Conservation (phyloP, 345 rosid genomes). For the Raphanus raphanistrum region DNA sequence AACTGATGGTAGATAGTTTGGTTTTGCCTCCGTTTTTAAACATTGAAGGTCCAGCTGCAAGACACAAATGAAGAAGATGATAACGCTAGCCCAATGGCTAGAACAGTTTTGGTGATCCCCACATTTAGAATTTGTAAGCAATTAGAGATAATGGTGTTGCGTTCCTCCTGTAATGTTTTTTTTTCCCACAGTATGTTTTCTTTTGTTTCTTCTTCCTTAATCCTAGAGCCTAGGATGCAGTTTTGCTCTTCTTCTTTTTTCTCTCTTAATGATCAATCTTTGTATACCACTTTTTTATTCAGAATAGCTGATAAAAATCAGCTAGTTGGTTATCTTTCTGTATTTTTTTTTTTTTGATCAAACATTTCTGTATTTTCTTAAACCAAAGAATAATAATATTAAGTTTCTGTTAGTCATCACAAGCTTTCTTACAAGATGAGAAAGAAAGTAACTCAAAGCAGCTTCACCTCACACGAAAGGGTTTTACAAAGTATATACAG, state of each 20-base stretch:
- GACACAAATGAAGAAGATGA: slow-evolving; percentile 27
- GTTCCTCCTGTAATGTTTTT: slow-evolving; percentile 26
- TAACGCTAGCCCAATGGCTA: slow-evolving; percentile 34
- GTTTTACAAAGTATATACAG: slow-evolving; percentile 29
- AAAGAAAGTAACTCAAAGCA: slow-evolving; percentile 20
- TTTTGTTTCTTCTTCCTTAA: slow-evolving; percentile 26
- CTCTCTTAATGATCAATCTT: slow-evolving; percentile 23
- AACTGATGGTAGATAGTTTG: slow-evolving; percentile 26
- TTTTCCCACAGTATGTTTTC: slow-evolving; percentile 19
- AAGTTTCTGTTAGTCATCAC: slow-evolving; percentile 26
- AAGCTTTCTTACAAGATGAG: slow-evolving; percentile 23
- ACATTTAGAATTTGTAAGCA: slow-evolving; percentile 35
- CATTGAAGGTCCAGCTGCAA: slow-evolving; percentile 39
- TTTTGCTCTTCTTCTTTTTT: slow-evolving; percentile 11
- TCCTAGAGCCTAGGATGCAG: slow-evolving; percentile 34
- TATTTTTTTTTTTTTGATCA: no score
- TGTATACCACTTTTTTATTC: slow-evolving; percentile 29
- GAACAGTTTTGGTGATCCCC: slow-evolving; percentile 40
- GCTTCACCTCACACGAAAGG: slow-evolving; percentile 19
- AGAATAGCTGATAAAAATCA: slow-evolving; percentile 25
- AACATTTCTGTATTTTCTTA: not conserved
- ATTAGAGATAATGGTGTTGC: slow-evolving; percentile 33
- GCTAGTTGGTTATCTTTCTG: slow-evolving; percentile 18
- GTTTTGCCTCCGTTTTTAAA: slow-evolving; percentile 33
- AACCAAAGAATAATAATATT: not conserved